A percentile compares a stretch with the other conserved stretches of the same genome.
phyloP scores from a whole-genome alignment of 495 filamentous ascomycete genomes.

The Aspergillus affinis region DNA sequence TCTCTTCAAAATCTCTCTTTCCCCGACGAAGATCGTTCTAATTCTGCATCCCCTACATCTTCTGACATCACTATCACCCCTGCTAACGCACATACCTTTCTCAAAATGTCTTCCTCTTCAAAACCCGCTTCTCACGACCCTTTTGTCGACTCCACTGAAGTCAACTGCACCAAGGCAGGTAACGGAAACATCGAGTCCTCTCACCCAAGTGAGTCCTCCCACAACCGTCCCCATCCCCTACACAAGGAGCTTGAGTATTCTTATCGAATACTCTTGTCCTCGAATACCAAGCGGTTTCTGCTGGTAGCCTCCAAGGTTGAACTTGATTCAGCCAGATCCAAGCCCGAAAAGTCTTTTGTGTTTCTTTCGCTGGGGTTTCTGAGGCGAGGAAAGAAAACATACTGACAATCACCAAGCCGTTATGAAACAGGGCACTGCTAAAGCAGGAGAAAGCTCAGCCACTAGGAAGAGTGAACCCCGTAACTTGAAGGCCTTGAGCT shows the following conservation, averaged over 20 bases:
- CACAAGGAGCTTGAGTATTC: neutral
- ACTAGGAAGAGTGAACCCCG: neutral
- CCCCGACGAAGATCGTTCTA: neutral
- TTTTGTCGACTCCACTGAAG: neutral
- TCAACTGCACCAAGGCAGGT: neutral
- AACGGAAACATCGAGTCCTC: neutral
- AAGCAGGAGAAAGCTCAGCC: neutral
- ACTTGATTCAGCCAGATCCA: neutral
- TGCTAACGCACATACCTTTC: neutral
- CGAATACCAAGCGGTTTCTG: neutral
- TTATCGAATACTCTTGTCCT: neutral
- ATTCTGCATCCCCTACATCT: neutral
- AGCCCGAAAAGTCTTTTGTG: neutral
- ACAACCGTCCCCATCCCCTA: neutral
- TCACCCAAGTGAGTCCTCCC: neutral
- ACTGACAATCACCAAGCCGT: neutral
- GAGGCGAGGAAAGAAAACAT: neutral
- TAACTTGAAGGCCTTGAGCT: neutral
- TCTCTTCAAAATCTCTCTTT: neutral
- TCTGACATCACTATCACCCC: slow-evolving; percentile 8
- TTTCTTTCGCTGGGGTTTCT: neutral
- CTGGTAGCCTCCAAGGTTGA: neutral
- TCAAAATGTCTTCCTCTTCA: slow-evolving; percentile 6
- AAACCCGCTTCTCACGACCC: slow-evolving; percentile 1
- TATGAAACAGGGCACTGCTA: neutral